Percentiles rank a stretch among this genome's conserved stretches.
Conservation (phyloP, 441 rosid species). For the Syzygium malaccense region DNA sequence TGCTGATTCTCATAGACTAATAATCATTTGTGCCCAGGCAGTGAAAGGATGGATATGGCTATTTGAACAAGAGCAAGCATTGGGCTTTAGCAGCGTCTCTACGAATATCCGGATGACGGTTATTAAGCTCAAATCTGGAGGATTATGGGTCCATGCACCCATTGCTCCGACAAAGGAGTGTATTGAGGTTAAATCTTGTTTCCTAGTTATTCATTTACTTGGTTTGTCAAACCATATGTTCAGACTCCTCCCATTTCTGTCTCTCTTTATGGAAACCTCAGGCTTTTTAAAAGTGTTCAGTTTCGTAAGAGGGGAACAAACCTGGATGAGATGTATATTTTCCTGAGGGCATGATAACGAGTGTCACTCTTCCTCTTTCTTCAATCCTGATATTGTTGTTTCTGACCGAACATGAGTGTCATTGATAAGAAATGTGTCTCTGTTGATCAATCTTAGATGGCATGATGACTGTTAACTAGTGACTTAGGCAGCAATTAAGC, state of each 20-base stretch:
- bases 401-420: background rate
- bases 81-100: slow-evolving; percentile 98
- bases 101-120: slow-evolving; percentile 90
- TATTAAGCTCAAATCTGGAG: slow-evolving; percentile 93
- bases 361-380: background rate
- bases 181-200: slow-evolving; percentile 44
- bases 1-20: background rate
- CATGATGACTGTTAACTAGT: background rate
- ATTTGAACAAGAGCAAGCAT: slow-evolving; percentile 95
- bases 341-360: background rate
- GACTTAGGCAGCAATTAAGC: background rate
- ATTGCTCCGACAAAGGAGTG: slow-evolving; percentile 97
- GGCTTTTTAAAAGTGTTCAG: background rate
- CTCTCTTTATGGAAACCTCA: background rate
- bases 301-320: background rate
- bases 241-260: background rate
- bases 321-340: background rate
- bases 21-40: slow-evolving; percentile 30
- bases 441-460: background rate
- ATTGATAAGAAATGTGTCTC: background rate
- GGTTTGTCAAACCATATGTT: background rate
- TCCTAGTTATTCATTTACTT: background rate
- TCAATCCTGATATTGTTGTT: background rate
- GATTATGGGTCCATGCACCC: slow-evolving; percentile 99
- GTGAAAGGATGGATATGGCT: slow-evolving; percentile 88